These are phyloP conservation scores for Fusarium veterinarium DNA, from an alignment of 2,329 filamentous ascomycete genomes.

Conservation along the genomic window DNA sequence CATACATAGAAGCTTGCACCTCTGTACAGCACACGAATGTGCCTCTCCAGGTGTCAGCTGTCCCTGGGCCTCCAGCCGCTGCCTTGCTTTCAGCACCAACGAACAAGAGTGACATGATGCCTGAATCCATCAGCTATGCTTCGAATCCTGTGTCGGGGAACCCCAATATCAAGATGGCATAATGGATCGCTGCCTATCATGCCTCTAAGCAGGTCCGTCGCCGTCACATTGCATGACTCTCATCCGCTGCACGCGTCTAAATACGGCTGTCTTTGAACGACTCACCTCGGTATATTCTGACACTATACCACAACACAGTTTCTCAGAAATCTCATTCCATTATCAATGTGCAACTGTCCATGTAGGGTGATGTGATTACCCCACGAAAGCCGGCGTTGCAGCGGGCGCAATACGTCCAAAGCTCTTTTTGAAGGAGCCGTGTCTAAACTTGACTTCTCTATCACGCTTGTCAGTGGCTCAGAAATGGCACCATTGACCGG, in stretches of 20 bases:
- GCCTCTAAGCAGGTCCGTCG: conserved; percentile 15
- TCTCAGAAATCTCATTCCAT: conserved; percentile 16
- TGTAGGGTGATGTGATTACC: conserved; percentile 34
- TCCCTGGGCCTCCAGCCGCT: conserved; percentile 13
- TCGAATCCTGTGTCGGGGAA: conserved; percentile 26
- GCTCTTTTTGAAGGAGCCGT: conserved; percentile 8
- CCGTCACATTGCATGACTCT: conserved; percentile 33
- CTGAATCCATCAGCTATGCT: conserved; percentile 25
- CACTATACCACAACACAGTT: conserved; percentile 9
- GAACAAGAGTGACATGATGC: conserved; percentile 12
- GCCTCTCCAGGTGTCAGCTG: conserved; percentile 27
- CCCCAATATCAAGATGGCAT: conserved; percentile 15
- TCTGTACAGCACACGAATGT: neutral
- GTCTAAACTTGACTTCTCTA: conserved; percentile 14
- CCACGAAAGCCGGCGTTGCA: conserved; percentile 37
- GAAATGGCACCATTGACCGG: conserved; percentile 36
- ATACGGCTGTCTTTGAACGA: conserved; percentile 5
- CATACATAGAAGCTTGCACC: conserved; percentile 14
- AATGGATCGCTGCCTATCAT: conserved; percentile 19
- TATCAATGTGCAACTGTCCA: conserved; percentile 11
- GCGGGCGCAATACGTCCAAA: conserved; percentile 34
- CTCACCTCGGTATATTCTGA: conserved; percentile 21
- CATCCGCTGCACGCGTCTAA: conserved; percentile 28
- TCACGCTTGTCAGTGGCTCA: conserved; percentile 30
- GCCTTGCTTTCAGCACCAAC: conserved; percentile 24